Evolutionary conservation across 352 stramenopile genomes (phyloP).

Genomic region (Phytopythium ostracodes): DNA sequence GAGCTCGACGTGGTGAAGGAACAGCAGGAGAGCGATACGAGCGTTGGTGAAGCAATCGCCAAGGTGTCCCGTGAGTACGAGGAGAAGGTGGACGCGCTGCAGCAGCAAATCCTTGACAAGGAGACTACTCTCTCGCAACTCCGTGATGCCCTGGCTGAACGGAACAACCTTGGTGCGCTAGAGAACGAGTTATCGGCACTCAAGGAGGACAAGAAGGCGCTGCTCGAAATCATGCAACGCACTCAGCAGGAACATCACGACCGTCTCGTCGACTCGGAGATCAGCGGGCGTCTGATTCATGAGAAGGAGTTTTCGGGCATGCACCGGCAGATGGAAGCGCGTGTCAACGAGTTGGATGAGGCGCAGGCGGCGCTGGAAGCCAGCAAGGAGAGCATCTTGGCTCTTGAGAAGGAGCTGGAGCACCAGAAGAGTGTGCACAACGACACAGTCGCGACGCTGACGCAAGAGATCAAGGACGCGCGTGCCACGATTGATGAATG

Average conservation of each 20-base stretch:
- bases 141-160: conserved; percentile 39
- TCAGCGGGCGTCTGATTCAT: conserved; percentile 24
- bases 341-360: conserved; percentile 37
- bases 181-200: conserved; percentile 34
- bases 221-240: conserved; percentile 39
- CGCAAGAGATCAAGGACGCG: conserved; percentile 40
- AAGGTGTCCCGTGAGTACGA: conserved; percentile 50
- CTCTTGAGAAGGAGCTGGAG: conserved; percentile 37
- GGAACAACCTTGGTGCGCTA: conserved; percentile 41
- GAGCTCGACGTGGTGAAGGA: conserved; percentile 32
- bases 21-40: conserved; percentile 20
- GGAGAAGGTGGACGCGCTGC: conserved; percentile 35
- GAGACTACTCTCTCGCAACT: conserved; percentile 42
- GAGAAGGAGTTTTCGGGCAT: conserved; percentile 37
- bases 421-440: conserved; percentile 26
- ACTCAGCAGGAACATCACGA: conserved; percentile 36
- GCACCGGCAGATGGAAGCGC: conserved; percentile 33
- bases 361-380: conserved; percentile 29
- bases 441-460: conserved; percentile 33
- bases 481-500: conserved; percentile 31
- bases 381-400: conserved; percentile 25
- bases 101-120: conserved; percentile 37
- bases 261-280: conserved; percentile 26
- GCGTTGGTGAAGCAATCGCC: conserved; percentile 33
- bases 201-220: conserved; percentile 44